Base-by-base conservation (phyloP, 768 basidiomycete genomes). In the Suillus lakei region DNA sequence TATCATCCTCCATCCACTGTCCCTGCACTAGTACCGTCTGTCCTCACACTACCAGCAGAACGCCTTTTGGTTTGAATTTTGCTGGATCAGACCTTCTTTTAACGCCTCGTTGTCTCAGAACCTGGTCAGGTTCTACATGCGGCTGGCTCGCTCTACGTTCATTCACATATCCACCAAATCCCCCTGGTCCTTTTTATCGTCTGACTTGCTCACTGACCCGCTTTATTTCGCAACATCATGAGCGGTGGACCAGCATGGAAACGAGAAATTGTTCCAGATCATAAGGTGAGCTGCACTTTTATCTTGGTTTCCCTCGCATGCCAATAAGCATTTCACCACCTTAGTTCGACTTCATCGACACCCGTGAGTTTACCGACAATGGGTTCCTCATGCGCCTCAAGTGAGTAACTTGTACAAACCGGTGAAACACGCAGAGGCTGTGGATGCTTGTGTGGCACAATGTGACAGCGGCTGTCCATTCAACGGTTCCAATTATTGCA, bases 291-390 rank as follows among this genome's bases (percentile, higher is more conserved):
- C 67, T 44, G 34, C 51, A 63, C 30, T 41, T 15, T 38, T 23
- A n/a, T 53, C 36, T 28, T n/a, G 21, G 23, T 6, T 50, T 16
- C 39, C 15, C 59, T 13, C 61, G 23, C 61, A 21, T 44, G 50
- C 38, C 13, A 66, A n/a, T 64, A 51, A 67, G 61, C 21, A 6
- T 5, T 53, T 53, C 9, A 12, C 23, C 16, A 23, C 26, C 63
- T 51, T 46, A 99, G 98, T 99, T 98, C 73, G 97, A 99, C 84
- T 98, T 98, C 73, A 85, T 99, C 73, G 95, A 98, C 78, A 91
- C 92, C 26, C 86, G 88, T 63, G 97, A 99, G 73, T 99, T 96
- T 80, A 91, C 88, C 64, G 91, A 95, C 81, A 91, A 91, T 79
- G 87, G 92, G 65, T 93, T 91, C 78, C 80, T 86, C 65, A 95